Conservation (phyloP, 257 asterid species). For the Fraxinus americana region DNA sequence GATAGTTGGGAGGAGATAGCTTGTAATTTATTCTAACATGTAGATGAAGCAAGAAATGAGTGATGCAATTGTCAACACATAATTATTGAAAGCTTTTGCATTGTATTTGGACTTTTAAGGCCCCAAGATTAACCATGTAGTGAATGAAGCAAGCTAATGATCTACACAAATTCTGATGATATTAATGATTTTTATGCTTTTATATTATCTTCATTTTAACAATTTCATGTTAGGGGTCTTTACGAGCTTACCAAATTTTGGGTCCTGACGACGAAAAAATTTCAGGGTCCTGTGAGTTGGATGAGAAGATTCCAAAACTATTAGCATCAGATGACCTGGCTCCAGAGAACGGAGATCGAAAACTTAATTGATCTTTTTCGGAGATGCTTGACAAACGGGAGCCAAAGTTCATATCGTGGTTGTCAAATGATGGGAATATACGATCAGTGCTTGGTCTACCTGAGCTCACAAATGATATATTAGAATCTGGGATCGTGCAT, state of each 20-base stretch:
- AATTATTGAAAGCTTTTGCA: background rate
- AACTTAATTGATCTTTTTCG: slow-evolving; percentile 62
- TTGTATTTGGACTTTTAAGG: no score
- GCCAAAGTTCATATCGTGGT: slow-evolving; percentile 30
- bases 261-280: slow-evolving; percentile 67
- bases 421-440: slow-evolving; percentile 37
- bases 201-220: background rate
- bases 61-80: no score
- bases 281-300: slow-evolving; percentile 66
- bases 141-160: no score
- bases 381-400: slow-evolving; percentile 69
- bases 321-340: slow-evolving; percentile 54
- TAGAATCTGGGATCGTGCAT: slow-evolving; percentile 54
- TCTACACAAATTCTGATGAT: no score
- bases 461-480: slow-evolving; percentile 80
- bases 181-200: no score
- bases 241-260: slow-evolving; percentile 57
- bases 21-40: background rate
- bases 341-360: slow-evolving; percentile 72
- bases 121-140: no score
- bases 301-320: slow-evolving; percentile 53
- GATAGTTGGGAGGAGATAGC: background rate
- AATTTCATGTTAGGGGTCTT: background rate
- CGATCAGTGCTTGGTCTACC: slow-evolving; percentile 56
- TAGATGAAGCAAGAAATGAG: no score